Evolutionary conservation across 2,329 filamentous ascomycete genomes (phyloP), one percentile per base, ranked within the genome.

Genomic region (Zopfia rhizophila): DNA sequence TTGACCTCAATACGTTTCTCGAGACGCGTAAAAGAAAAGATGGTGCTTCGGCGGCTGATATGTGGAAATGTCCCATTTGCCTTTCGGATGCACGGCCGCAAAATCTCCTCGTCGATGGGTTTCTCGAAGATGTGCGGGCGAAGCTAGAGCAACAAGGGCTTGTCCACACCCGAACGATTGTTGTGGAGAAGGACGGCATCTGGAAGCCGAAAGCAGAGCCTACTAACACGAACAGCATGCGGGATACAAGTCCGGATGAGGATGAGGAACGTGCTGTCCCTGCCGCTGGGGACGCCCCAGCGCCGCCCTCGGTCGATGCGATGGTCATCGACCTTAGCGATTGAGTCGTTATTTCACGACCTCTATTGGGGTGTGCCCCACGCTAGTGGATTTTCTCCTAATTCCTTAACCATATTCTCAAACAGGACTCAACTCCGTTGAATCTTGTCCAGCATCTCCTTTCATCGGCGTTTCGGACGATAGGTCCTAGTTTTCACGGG

Each of bases 21-120:
- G 70, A 78, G 11, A 76, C 56, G 28, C 69, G 51, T 29, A 48
- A 42, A 10, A 46, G 53, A 11, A 58, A 59, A 12, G 57, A 55
- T 11, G 53, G 64, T 25, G 53, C 39, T 0, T 60, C 68, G 2
- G 72, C 81, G 42, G 76, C 82, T 0, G 90, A 94, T 61, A 82
- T 83, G 39, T 97, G 92, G 91, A 87, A 82, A 53, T 99, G 94
- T 60, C 94, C 94, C 0, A 84, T 96, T 21, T 97, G 93, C 69
- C 78, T 79, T 18, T 76, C 74, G 22, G 92, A 97, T 68, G 91
- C 89, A 8, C 82, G 92, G 11, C 94, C 93, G 0, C 76, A 78
- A 17, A 82, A 76, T 49, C 79, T 97, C 1, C 70, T 84, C 2
- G 75, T 93, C 5, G 92, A 97, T 61, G 82, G 82, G 2, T 97